Base-by-base conservation (phyloP, 1,284 basidiomycete genomes). In the Neolentinus lepideus region DNA sequence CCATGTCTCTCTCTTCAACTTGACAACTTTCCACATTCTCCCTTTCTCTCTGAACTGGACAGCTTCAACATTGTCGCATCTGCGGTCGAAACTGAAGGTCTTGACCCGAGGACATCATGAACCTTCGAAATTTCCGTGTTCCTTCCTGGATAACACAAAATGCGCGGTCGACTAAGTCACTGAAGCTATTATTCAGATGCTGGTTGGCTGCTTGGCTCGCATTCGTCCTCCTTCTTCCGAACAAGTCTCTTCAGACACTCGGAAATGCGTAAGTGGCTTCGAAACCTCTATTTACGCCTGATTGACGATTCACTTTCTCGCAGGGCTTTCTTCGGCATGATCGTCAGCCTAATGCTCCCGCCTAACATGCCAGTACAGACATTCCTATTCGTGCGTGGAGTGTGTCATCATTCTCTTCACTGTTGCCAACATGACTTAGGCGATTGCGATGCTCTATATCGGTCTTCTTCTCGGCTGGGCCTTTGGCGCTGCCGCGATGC, bases 381-480 rank as follows among this genome's bases (percentile, higher is more conserved):
- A 9, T 74, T 71, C 54, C 19, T 74, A 3, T 67, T 68, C 46
- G 71, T 74, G 58, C 24, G 45, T 52, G 29, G 29, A 31, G 4
- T 6, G 12, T 33, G 4, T 38, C 22, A 16, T 56, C 1, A 9
- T 31, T 21, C 19, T 50, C 43, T 22, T 52, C 22, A n/a, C 16
- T 51, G 29, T 31, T 31, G 29, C 38, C 29, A 26, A 19, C 35
- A 33, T 14, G n/a, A 22, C 33, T 33, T 36, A 80, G 70, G 74
- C 71, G 8, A 71, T 79, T 4, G 58, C 72, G 2, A 81, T 78
- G 0, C 62, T 88, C 21, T 64, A 80, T 1, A 21, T 81, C 56
- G 88, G 90, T 0, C 75, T 88, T 68, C 69, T 79, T 1, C 52
- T 88, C 3, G 90, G 90, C 8, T 92, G 90, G 90, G 90, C 82